Evolutionary conservation across 345 rosid genomes (phyloP).

Genomic region (Pelargonium nanum): DNA sequence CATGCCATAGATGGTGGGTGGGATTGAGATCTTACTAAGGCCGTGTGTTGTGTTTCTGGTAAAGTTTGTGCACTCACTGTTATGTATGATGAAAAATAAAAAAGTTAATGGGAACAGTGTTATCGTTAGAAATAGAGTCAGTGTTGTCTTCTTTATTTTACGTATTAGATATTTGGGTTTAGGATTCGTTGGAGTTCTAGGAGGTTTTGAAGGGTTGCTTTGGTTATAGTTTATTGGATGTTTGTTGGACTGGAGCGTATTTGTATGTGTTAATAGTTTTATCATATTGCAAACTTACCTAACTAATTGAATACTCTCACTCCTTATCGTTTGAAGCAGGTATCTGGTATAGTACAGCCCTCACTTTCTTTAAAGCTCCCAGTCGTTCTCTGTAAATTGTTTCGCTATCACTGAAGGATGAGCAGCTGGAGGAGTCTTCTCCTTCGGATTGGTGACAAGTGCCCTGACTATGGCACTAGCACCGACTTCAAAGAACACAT

Average conservation of each 20-base stretch:
- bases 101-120: neutral
- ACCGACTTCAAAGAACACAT: slow-evolving; percentile 77
- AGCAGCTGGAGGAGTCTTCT: slow-evolving; percentile 78
- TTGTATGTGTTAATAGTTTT: neutral
- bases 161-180: neutral
- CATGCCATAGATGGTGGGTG: no score
- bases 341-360: neutral
- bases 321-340: neutral
- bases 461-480: slow-evolving; percentile 61
- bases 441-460: slow-evolving; percentile 83
- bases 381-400: neutral
- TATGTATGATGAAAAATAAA: no score
- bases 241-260: neutral
- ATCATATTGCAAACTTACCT: neutral
- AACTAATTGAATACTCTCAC: neutral
- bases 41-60: no score
- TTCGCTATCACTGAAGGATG: slow-evolving; percentile 18
- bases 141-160: no score
- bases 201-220: neutral
- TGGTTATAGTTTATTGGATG: neutral
- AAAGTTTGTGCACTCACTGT: no score
- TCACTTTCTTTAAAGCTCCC: neutral
- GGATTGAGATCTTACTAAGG: no score
- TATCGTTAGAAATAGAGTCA: neutral
- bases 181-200: neutral